These are phyloP conservation scores for Amylostereum areolatum DNA, from an alignment of 1,284 basidiomycete species.

Conservation along the genomic window DNA sequence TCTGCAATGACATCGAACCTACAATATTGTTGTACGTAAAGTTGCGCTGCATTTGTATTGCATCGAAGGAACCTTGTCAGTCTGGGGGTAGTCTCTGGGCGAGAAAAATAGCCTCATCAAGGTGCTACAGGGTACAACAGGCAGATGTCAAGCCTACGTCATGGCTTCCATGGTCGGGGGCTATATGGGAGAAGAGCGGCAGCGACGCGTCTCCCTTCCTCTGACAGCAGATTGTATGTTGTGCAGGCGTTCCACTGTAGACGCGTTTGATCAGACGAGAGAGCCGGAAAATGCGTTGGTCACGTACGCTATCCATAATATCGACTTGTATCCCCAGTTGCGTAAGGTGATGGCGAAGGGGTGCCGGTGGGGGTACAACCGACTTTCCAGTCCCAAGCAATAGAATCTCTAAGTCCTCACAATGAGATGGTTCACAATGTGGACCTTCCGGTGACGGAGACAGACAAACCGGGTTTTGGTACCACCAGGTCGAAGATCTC, in stretches of 20 bases:
- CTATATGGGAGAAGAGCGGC: constrained; percentile 77
- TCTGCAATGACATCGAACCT: background rate
- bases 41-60: too few species aligned
- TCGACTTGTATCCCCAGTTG: constrained; percentile 86
- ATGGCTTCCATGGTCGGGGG: constrained; percentile 37
- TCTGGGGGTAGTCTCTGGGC: too few species aligned
- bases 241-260: constrained; percentile 84
- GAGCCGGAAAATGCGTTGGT: background rate
- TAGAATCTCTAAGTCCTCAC: constrained; percentile 65
- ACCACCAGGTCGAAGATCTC: constrained; percentile 75
- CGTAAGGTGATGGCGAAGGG: constrained; percentile 65
- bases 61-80: too few species aligned
- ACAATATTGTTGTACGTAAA: too few species aligned
- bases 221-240: constrained; percentile 88
- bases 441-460: background rate
- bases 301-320: constrained; percentile 87
- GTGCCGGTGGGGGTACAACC: constrained; percentile 66
- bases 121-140: background rate
- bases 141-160: background rate
- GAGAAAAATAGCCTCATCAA: too few species aligned
- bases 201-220: constrained; percentile 89
- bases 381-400: constrained; percentile 82
- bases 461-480: constrained; percentile 76
- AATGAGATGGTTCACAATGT: background rate
- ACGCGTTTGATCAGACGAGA: background rate